Evolutionary conservation across 805 yeast species (phyloP), one percentile per base, ranked within the genome.

Genomic region (Metschnikowia peoriensis): DNA sequence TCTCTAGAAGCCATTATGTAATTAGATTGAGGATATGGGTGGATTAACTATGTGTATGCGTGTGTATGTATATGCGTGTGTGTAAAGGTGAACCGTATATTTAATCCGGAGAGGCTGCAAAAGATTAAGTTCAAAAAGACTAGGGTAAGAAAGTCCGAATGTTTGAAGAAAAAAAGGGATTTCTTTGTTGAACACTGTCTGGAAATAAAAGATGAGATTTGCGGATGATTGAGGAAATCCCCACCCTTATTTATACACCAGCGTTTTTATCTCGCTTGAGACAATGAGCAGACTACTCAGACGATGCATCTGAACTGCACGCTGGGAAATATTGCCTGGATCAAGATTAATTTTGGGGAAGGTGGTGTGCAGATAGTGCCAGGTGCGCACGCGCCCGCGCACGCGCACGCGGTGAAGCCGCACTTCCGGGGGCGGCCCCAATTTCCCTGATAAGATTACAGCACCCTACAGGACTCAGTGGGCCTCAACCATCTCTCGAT

Each of bases 1-100:
- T 59, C 63, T 50, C 63, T 52, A 15, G 61, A 55, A 8, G 63
- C 61, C 63, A 59, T 59, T 12, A 15, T 42, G 43, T 11, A 9
- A 32, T 32, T 9, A 12, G 3, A 10, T 32, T 9, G 35, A 12
- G 2, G 4, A 22, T 22, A 22, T 22, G 22, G 22, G 12, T 6
- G 35, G 35, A 32, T 32, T 32, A 32, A 10, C 10, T 32, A n/a
- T n/a, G n/a, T n/a, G n/a, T n/a, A n/a, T n/a, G n/a, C n/a, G n/a
- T n/a, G n/a, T n/a, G 22, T 22, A 3, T 22, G 22, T 22, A 4
- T 22, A 22, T 22, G 22, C 6, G 14, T 32, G 35, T 32, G 6
- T 9, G 35, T 9, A 12, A 32, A 3, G 6, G 14, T 32, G 35
- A 32, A 4, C 35, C 35, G 35, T 10, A 10, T 12, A 32, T 10